A percentile compares a stretch with the other conserved stretches of the same genome.
Evolutionary conservation across 1,139 yeast species (phyloP).

Genomic region (Candida mesenterica): DNA sequence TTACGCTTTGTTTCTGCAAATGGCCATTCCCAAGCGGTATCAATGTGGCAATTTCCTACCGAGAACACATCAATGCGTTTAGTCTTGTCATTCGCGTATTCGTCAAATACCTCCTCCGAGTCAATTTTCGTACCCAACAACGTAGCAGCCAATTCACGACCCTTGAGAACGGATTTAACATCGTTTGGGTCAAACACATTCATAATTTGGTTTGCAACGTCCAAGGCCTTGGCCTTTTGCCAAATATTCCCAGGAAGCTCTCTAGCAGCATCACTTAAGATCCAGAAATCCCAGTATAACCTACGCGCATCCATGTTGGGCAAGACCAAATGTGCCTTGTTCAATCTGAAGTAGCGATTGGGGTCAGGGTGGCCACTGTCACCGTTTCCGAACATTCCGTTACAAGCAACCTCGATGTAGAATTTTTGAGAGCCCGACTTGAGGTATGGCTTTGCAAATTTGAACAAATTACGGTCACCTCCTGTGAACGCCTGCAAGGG

Average conservation of each 20-base stretch:
- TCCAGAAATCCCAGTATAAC: slow-evolving; percentile 78
- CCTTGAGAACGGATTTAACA: slow-evolving; percentile 46
- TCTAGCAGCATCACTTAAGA: slow-evolving; percentile 86
- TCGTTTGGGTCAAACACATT: slow-evolving; percentile 68
- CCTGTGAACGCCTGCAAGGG: slow-evolving; percentile 88
- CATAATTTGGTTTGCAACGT: slow-evolving; percentile 76
- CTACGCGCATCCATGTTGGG: slow-evolving; percentile 82
- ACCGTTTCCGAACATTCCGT: slow-evolving; percentile 92
- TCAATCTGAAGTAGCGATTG: slow-evolving; percentile 66
- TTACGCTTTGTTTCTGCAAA: slow-evolving; percentile 93
- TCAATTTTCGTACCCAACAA: slow-evolving; percentile 67
- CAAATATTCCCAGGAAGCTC: slow-evolving; percentile 72
- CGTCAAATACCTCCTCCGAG: slow-evolving; percentile 57
- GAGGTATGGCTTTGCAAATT: slow-evolving; percentile 56
- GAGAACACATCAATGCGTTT: slow-evolving; percentile 60
- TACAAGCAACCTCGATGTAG: slow-evolving; percentile 88
- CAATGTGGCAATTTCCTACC: slow-evolving; percentile 94
- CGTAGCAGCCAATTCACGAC: slow-evolving; percentile 65
- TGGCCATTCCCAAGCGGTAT: slow-evolving; percentile 98
- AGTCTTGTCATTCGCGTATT: slow-evolving; percentile 17
- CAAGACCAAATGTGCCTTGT: slow-evolving; percentile 72
- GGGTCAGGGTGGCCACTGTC: slow-evolving; percentile 61
- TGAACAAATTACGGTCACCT: slow-evolving; percentile 71
- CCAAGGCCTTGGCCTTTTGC: slow-evolving; percentile 84
- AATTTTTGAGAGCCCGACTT: slow-evolving; percentile 48